Evolutionary conservation across 129 eudicot species (phyloP).

Genomic region (Artemisia argyi): DNA sequence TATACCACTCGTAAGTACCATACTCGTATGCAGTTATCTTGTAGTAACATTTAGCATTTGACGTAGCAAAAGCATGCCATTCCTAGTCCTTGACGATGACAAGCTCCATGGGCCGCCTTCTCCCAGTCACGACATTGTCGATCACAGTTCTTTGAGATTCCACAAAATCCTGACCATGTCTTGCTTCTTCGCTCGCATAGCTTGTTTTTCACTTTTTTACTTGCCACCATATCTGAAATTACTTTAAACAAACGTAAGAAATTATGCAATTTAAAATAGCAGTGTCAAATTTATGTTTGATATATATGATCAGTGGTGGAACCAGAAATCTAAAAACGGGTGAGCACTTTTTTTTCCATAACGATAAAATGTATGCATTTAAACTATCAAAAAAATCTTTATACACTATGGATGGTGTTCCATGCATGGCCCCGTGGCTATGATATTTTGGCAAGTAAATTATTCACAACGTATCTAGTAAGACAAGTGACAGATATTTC

Average conservation of each 20-base stretch:
- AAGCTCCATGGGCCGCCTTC: conserved; percentile 26
- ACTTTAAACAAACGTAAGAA: neutral
- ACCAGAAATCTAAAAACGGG: too few species aligned
- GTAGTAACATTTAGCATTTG: conserved; percentile 19
- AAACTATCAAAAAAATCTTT: too few species aligned
- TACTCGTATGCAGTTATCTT: neutral
- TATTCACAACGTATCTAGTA: neutral
- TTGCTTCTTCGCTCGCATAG: conserved; percentile 23
- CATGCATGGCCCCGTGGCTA: too few species aligned
- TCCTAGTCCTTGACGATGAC: conserved; percentile 24
- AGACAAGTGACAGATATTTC: neutral
- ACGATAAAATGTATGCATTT: too few species aligned
- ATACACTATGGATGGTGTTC: too few species aligned
- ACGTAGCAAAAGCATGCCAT: conserved; percentile 32
- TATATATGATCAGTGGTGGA: too few species aligned
- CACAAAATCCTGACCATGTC: conserved; percentile 25
- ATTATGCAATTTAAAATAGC: neutral
- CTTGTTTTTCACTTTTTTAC: neutral
- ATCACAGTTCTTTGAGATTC: conserved; percentile 16
- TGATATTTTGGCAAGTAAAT: neutral
- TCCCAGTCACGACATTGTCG: conserved; percentile 17
- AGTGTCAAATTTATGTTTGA: too few species aligned
- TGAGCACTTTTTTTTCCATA: too few species aligned
- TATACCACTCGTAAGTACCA: neutral
- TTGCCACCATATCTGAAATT: conserved; percentile 9